Base-by-base conservation (phyloP, 306 rosid species). In the Vigna reflexopilosa region DNA sequence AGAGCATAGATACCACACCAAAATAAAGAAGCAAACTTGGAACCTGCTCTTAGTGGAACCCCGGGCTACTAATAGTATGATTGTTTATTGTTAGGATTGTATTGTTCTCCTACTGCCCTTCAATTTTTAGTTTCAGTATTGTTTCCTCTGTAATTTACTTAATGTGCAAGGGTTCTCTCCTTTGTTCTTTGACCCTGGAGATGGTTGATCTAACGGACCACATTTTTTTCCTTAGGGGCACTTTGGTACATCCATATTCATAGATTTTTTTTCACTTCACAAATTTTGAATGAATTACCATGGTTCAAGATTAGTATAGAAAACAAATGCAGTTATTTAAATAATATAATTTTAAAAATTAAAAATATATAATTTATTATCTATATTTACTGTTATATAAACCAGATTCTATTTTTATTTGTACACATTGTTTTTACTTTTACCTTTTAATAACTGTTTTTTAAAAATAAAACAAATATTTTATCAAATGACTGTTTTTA, bases 41-140 rank as follows among this genome's bases (percentile, higher is more conserved):
- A 69, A 78, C 38, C 9, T 59, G 66, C 12, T 49, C 17, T 51
- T 24, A 45, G 62, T 45, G 76, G 4, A 64, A 64, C 70, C 48
- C 70, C 49, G 36, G 17, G 36, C 36, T 17, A 64, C 36, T 17
- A 64, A 64, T 34, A 36, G 17, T 36, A 32, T 47, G 4, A 14
- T 1, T 55, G 6, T 14, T 59, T 61, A 20, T 74, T 45, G 4
- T 16, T 74, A 30, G 38, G 3, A 30, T 57, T 40, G 2, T 16
- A 8, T 14, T 69, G 0, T 45, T 32, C 56, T 77, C 51, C 38
- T 0, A 50, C 12, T 70, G 56, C 72, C 83, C 56, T 70, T 15
- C 48, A 42, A 6, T 61, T 70, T 54, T 36, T 20, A 54, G 24
- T 1, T 70, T 79, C 14, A 6, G 4, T 65, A 15, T 38, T 64